Conservation (phyloP, 2,329 filamentous ascomycete species). For the Xylaria sp. region DNA sequence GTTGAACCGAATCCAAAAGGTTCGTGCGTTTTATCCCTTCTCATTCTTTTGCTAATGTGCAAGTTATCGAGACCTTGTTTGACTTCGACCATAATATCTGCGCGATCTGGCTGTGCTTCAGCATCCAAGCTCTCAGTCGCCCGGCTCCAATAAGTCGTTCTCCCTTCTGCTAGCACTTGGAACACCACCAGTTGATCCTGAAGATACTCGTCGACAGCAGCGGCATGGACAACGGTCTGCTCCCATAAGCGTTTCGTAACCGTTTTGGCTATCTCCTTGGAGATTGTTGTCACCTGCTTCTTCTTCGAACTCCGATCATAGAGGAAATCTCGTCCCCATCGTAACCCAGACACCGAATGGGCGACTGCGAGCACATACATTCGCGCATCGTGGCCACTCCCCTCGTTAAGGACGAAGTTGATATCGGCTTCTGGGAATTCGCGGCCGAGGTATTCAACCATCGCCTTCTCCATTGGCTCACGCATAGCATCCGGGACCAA, state of each 20-base stretch:
- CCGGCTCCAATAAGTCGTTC: conserved; percentile 57
- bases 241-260: conserved; percentile 58
- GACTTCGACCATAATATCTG: conserved; percentile 32
- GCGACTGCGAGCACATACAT: conserved; percentile 69
- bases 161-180: conserved; percentile 65
- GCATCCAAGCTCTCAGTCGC: conserved; percentile 36
- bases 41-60: conserved; percentile 41
- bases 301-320: conserved; percentile 54
- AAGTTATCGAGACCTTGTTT: conserved; percentile 37
- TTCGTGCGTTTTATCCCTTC: conserved; percentile 57
- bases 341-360: conserved; percentile 56
- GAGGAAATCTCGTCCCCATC: conserved; percentile 62
- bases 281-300: conserved; percentile 51
- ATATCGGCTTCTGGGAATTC: conserved; percentile 58
- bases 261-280: conserved; percentile 55
- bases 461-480: conserved; percentile 52
- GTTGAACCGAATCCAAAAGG: conserved; percentile 67
- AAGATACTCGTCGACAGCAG: conserved; percentile 63
- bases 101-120: conserved; percentile 37
- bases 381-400: conserved; percentile 61
- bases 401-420: conserved; percentile 59
- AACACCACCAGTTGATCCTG: conserved; percentile 71
- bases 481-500: conserved; percentile 59
- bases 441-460: conserved; percentile 54
- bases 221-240: conserved; percentile 57